These are phyloP conservation scores for Zangia roseola DNA, from an alignment of 768 basidiomycete genomes.

Conservation along the genomic window DNA sequence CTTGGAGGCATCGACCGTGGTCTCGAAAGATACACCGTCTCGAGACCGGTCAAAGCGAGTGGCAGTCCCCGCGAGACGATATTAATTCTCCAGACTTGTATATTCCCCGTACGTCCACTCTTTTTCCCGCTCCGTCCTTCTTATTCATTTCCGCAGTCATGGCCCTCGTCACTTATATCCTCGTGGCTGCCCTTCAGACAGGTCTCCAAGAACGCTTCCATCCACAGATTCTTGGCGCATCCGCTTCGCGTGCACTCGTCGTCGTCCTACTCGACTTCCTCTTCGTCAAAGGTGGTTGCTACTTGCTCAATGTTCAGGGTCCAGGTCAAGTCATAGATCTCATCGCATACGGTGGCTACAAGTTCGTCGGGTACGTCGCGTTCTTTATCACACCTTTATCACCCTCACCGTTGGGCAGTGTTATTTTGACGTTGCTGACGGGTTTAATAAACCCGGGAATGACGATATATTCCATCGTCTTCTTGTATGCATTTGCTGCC, in stretches of 20 bases:
- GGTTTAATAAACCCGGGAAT: constrained; percentile 62
- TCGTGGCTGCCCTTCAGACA: constrained; percentile 81
- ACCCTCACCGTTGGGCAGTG: constrained; percentile 43
- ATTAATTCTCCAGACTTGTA: constrained; percentile 96
- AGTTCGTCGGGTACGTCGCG: constrained; percentile 83
- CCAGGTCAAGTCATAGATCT: constrained; percentile 73
- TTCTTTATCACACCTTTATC: background rate
- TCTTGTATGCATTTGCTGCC: constrained; percentile 82
- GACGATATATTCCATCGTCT: constrained; percentile 66
- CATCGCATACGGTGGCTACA: constrained; percentile 93
- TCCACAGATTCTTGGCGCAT: constrained; percentile 85
- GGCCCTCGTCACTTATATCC: constrained; percentile 94
- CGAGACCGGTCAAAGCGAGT: constrained; percentile 68
- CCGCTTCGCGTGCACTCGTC: constrained; percentile 78
- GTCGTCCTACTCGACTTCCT: constrained; percentile 88
- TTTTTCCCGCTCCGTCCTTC: background rate
- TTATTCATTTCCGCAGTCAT: constrained; percentile 56
- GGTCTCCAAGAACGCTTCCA: constrained; percentile 84
- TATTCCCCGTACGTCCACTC: constrained; percentile 68
- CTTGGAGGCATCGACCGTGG: constrained; percentile 93
- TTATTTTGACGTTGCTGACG: constrained; percentile 77
- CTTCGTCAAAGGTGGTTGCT: constrained; percentile 89
- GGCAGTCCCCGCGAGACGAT: constrained; percentile 88
- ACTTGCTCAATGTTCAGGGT: constrained; percentile 84
- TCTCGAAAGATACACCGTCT: constrained; percentile 63